phyloP scores from a whole-genome alignment of 768 basidiomycete genomes.

The Megacollybia marginata region DNA sequence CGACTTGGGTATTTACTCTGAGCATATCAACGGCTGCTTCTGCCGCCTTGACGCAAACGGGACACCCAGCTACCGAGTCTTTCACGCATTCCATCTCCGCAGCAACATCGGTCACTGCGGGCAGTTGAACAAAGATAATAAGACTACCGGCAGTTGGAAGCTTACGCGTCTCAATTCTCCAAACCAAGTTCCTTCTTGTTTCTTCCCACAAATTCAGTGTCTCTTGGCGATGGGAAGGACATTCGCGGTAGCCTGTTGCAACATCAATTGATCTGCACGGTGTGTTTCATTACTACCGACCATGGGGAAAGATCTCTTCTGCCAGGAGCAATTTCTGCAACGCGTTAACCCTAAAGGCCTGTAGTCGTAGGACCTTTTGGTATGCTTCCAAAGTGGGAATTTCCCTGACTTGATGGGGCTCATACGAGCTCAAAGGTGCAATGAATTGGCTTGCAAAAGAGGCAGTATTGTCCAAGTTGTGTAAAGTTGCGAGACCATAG shows the following conservation, averaged over 20 bases:
- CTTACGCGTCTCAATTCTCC: conserved; percentile 48
- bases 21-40: conserved; percentile 65
- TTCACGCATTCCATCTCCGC: conserved; percentile 55
- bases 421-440: conserved; percentile 50
- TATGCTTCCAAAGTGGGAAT: conserved; percentile 57
- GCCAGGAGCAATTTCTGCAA: conserved; percentile 43
- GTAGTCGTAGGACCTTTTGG: conserved; percentile 55
- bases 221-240: conserved; percentile 39
- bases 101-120: conserved; percentile 51
- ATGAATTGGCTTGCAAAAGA: conserved; percentile 53
- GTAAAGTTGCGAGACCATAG: conserved; percentile 46
- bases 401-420: conserved; percentile 37
- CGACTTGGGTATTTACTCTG: conserved; percentile 28
- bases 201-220: conserved; percentile 45
- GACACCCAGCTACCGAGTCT: conserved; percentile 40
- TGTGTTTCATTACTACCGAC: conserved; percentile 20
- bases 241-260: conserved; percentile 48
- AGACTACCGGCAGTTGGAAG: neutral
- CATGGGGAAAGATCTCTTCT: conserved; percentile 67
- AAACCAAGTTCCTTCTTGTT: conserved; percentile 35
- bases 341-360: conserved; percentile 45
- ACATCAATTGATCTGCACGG: conserved; percentile 1
- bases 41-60: conserved; percentile 51
- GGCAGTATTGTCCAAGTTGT: conserved; percentile 39
- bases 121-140: conserved; percentile 2